phyloP scores from a whole-genome alignment of 345 rosid genomes.

The Jatropha curcas region DNA sequence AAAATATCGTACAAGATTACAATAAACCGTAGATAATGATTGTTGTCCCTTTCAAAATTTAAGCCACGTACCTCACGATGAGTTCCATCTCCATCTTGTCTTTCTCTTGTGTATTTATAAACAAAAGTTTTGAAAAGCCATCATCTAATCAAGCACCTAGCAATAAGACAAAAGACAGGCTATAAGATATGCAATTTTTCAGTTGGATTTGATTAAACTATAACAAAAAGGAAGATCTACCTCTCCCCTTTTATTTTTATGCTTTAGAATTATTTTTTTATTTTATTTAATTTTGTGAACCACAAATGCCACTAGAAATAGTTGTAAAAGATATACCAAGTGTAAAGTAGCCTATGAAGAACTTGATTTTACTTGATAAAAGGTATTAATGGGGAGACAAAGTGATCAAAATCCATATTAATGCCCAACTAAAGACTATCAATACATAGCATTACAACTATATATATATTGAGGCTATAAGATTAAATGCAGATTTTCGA shows the following conservation, averaged over 20 bases:
- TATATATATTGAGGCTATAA: no score
- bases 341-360: not conserved
- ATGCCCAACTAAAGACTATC: not conserved
- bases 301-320: not conserved
- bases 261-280: not conserved
- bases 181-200: not conserved
- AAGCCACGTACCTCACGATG: no score
- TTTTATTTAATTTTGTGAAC: not conserved
- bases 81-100: no score
- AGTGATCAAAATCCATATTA: not conserved
- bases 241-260: not conserved
- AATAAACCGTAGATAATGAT: no score
- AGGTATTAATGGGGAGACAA: conserved; percentile 1
- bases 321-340: not conserved
- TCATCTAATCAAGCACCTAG: not conserved
- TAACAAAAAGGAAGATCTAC: not conserved
- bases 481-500: no score
- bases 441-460: no score
- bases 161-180: no score
- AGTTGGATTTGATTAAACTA: conserved; percentile 4
- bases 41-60: no score
- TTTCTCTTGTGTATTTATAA: no score
- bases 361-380: conserved; percentile 7
- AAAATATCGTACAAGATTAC: no score
- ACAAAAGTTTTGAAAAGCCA: no score